Base-by-base conservation (phyloP, 805 yeast genomes). In the Phaffomyces thermotolerans region DNA sequence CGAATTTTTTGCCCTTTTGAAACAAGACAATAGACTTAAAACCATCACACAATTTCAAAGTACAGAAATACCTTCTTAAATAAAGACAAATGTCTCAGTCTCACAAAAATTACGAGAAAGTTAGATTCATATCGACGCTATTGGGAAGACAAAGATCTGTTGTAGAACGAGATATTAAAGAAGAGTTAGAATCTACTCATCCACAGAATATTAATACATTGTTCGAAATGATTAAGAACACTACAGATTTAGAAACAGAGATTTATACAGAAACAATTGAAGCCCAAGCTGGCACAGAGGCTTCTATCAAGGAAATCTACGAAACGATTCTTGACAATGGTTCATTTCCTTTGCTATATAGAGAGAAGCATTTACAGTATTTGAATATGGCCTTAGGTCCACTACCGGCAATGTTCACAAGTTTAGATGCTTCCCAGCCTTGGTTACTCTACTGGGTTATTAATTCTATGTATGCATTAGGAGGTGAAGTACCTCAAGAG, bases 381-480 rank as follows among this genome's bases (percentile, higher is more conserved):
- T 32, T 52, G 10, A 47, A 40, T 15, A 41, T 45, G 48, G 51
- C 57, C 0, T 33, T 56, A n/a, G 54, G 55, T 4, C 42, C 38
- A 7, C 33, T 58, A 7, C 62, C 62, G 2, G 34, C 44, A 18
- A 36, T 47, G 44, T 51, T 59, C 44, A 44, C 60, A 4, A 72
- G 73, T 0, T 67, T 87, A 38, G 97, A 91, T 62, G 93, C 97
- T 0, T 84, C 93, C n/a, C 89, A 83, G 47, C 80, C 95, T 0
- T 93, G 98, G 98, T 65, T 91, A 56, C 46, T 85, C 1, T 91
- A 84, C 59, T 93, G 99, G 99, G 64, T 82, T 7, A 58, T 75
- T 37, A 88, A 87, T 57, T 69, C 81, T 0, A 52, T 71, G 36
- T 52, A 59, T 3, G 43, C 78, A 1, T 49, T 82, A 25, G 72